Evolutionary conservation across 352 stramenopile genomes (phyloP).

Genomic region (Phytophthora tubulina): DNA sequence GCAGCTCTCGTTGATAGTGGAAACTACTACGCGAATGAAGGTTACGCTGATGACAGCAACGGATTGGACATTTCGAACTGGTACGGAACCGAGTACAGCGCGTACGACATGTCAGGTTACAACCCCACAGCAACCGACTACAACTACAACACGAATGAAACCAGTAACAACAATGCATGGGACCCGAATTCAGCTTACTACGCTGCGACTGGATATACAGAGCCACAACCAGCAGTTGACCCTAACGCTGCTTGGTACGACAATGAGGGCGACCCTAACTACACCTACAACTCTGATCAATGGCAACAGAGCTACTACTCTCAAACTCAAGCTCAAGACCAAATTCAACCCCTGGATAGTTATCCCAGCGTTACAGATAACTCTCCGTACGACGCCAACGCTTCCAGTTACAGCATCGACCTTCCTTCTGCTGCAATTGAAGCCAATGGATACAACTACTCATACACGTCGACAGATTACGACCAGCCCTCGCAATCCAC

Average conservation of each 20-base stretch:
- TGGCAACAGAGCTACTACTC: conserved; percentile 15
- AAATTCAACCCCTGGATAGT: background rate
- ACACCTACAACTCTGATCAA: conserved; percentile 3
- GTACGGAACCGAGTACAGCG: conserved; percentile 40
- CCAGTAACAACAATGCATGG: background rate
- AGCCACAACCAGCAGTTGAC: conserved; percentile 5
- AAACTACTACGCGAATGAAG: conserved; percentile 32
- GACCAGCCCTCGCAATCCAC: background rate
- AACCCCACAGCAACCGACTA: conserved; percentile 16
- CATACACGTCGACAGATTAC: background rate
- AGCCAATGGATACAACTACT: background rate
- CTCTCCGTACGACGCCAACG: conserved; percentile 16
- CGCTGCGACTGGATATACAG: background rate
- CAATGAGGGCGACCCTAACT: background rate
- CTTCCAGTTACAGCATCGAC: conserved; percentile 24
- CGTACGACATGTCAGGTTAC: conserved; percentile 40
- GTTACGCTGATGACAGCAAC: conserved; percentile 18
- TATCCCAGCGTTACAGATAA: background rate
- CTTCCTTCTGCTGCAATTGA: background rate
- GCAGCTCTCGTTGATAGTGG: conserved; percentile 35
- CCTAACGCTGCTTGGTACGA: conserved; percentile 20
- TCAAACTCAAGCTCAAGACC: conserved; percentile 7
- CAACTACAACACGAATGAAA: conserved; percentile 3
- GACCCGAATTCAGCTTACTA: background rate
- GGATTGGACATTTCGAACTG: conserved; percentile 23